Evolutionary conservation across 2,329 filamentous ascomycete species (phyloP).

Genomic region (Zelopaecilomyces penicillatus): DNA sequence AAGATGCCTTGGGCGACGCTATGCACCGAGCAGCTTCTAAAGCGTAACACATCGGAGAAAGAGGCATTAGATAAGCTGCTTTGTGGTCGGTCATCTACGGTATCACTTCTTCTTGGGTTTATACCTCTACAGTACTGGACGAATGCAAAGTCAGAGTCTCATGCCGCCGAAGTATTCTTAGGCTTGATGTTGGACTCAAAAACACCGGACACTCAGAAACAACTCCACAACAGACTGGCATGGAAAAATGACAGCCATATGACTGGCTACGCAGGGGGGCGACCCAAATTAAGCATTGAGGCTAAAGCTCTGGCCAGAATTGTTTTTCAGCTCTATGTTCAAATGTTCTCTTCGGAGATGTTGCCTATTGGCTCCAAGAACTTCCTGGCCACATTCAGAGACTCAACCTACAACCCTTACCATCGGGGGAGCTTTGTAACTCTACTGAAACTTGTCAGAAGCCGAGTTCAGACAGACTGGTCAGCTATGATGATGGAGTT

Average conservation of each 20-base stretch:
- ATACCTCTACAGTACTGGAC: constrained; percentile 42
- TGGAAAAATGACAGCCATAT: constrained; percentile 30
- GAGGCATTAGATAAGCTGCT: constrained; percentile 33
- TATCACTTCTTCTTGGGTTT: constrained; percentile 44
- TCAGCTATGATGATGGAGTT: constrained; percentile 19
- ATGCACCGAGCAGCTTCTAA: constrained; percentile 38
- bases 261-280: constrained; percentile 12
- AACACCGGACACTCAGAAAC: constrained; percentile 12
- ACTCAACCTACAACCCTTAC: constrained; percentile 19
- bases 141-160: constrained; percentile 33
- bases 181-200: constrained; percentile 10
- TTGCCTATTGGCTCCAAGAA: constrained; percentile 7
- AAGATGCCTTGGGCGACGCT: constrained; percentile 35
- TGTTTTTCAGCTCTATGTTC: constrained; percentile 33
- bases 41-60: constrained; percentile 16
- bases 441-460: constrained; percentile 28
- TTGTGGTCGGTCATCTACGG: constrained; percentile 35
- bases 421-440: constrained; percentile 32
- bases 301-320: constrained; percentile 28
- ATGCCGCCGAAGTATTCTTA: constrained; percentile 30
- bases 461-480: constrained; percentile 27
- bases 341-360: constrained; percentile 36
- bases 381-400: background rate
- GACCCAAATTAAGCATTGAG: constrained; percentile 24
- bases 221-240: constrained; percentile 20